These are phyloP conservation scores for Pecoramyces ruminantium DNA, from an alignment of 192 early-diverging fungal species.

Conservation along the genomic window DNA sequence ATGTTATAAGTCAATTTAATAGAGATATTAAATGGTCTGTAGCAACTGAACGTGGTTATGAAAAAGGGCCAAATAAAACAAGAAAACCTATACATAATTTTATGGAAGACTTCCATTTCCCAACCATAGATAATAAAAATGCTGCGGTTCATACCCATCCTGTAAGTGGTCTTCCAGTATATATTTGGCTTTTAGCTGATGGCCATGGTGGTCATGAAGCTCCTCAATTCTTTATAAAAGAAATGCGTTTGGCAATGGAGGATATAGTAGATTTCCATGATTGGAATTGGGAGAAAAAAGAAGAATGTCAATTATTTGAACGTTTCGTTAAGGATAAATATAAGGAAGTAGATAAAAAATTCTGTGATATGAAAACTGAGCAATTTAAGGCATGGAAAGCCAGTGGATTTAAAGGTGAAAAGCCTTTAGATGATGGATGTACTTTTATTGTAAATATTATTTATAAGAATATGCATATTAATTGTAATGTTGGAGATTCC, in stretches of 20 bases:
- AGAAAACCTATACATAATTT: constrained; percentile 20
- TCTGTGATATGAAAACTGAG: constrained; percentile 20
- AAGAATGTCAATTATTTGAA: constrained; percentile 14
- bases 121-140: constrained; percentile 5
- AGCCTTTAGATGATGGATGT: constrained; percentile 22
- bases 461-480: constrained; percentile 21
- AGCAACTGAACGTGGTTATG: constrained; percentile 16
- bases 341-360: constrained; percentile 25
- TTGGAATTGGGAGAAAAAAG: constrained; percentile 20
- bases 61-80: constrained; percentile 2
- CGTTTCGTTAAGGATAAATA: constrained; percentile 12
- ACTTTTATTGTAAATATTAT: constrained; percentile 32
- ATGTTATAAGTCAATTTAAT: not conserved
- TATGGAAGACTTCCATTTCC: constrained; percentile 36
- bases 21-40: constrained; percentile 10
- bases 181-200: constrained; percentile 32
- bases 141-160: not conserved
- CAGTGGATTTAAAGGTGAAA: constrained; percentile 1
- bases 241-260: constrained; percentile 11
- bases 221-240: constrained; percentile 24
- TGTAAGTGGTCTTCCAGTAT: not conserved
- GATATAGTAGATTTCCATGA: constrained; percentile 2
- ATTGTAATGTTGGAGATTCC: constrained; percentile 17
- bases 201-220: constrained; percentile 38
- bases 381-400: constrained; percentile 31